Evolutionary conservation across 345 rosid genomes (phyloP), one percentile per base, ranked within the genome.

Genomic region (Triadica sebifera): DNA sequence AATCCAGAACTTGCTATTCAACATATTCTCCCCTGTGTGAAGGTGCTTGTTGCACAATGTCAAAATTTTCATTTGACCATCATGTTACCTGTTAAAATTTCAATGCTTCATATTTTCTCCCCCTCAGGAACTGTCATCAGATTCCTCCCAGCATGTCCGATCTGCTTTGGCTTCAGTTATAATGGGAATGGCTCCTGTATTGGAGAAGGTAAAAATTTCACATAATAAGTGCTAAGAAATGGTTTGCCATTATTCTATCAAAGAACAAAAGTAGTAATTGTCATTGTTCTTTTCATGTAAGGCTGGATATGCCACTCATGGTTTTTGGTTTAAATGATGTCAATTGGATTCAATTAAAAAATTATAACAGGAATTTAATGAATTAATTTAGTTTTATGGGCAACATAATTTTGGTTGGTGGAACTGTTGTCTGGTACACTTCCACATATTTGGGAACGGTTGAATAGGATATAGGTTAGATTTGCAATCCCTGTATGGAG

Each of bases 151-250:
- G 78, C 99, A 95, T 75, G 99, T 95, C 22, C 96, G 99, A 46
- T 95, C 98, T 75, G 99, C 96, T 76, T 84, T 95, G 87, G 99
- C 99, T 75, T 95, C 98, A 38, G 99, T 95, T 75, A 93, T 95
- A 78, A 95, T 93, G 97, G 99, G 98, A 67, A 93, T 95, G 98
- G 97, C 99, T 74, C 97, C 98, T 67, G 94, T 93, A 59, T 64
- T 95, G 29, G 91, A 89, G 69, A 87, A 86, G 90, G 86, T 79
- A 77, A 66, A 78, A 45, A 38, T 39, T 24, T 20, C 5, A 20
- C 19, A 20, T 29, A 53, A 60, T 29, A 20, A 38, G 19, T 29
- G 34, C 4, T 24, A 45, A 16, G 20, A 19, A 20, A 3, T 43
- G 59, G 10, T 12, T 47, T 67, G 34, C 15, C 25, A 17, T 49